Conservation (phyloP, 768 basidiomycete genomes). For the Clavulina sp. region DNA sequence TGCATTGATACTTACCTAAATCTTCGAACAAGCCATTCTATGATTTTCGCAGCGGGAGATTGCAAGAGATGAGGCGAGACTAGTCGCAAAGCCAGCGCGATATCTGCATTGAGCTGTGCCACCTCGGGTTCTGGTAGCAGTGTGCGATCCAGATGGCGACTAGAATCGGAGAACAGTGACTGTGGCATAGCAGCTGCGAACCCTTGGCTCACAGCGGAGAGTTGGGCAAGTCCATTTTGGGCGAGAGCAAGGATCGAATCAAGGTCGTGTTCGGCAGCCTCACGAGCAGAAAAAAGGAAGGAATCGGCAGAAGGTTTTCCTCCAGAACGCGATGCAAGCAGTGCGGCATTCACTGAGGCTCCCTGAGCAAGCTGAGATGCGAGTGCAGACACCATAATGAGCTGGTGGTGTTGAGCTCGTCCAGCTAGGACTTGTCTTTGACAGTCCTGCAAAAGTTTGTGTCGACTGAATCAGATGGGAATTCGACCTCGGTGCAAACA, state of each 20-base stretch:
- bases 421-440: no score
- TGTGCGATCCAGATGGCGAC: conserved; percentile 62
- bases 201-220: conserved; percentile 40
- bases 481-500: no score
- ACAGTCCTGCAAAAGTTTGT: no score
- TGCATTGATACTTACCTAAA: conserved; percentile 48
- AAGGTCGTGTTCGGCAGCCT: conserved; percentile 74
- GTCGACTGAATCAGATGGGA: no score
- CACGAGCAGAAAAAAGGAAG: conserved; percentile 72
- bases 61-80: conserved; percentile 74
- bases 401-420: no score
- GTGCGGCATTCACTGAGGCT: conserved; percentile 58
- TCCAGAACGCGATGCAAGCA: conserved; percentile 41
- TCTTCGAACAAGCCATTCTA: conserved; percentile 90
- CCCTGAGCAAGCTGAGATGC: conserved; percentile 64
- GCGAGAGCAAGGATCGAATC: conserved; percentile 72
- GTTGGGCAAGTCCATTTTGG: conserved; percentile 57
- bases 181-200: conserved; percentile 42
- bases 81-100: conserved; percentile 45
- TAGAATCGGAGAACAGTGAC: conserved; percentile 60
- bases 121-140: conserved; percentile 46
- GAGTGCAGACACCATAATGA: conserved; percentile 42
- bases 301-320: conserved; percentile 43
- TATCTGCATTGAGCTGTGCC: conserved; percentile 38
- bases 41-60: conserved; percentile 55